Percentiles rank a stretch among this genome's conserved stretches.
Evolutionary conservation across 805 yeast genomes (phyloP).

Genomic region (Lachancea kluyveri): DNA sequence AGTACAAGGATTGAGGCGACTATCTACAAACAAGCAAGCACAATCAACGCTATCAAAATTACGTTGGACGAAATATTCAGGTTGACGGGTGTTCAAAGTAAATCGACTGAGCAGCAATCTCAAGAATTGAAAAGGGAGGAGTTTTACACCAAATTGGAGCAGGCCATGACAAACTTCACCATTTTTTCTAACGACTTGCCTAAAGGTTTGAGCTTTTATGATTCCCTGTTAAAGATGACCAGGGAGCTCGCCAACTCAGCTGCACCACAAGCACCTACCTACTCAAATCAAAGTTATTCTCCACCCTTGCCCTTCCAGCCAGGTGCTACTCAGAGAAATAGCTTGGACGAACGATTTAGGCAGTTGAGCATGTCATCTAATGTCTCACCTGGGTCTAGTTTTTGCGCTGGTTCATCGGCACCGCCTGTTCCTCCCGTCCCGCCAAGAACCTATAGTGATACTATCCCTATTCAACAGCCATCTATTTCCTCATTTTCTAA

Average conservation of each 20-base stretch:
- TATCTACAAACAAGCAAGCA: slow-evolving; percentile 53
- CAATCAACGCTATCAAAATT: slow-evolving; percentile 41
- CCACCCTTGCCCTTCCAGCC: background rate
- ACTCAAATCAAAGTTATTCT: background rate
- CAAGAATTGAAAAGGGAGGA: slow-evolving; percentile 29
- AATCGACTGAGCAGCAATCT: slow-evolving; percentile 33
- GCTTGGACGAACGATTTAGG: slow-evolving; percentile 2
- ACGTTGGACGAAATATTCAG: slow-evolving; percentile 41
- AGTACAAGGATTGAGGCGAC: slow-evolving; percentile 62
- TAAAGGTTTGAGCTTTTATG: slow-evolving; percentile 62
- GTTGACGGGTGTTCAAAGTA: slow-evolving; percentile 39
- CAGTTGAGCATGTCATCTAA: slow-evolving; percentile 2
- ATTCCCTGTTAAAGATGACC: slow-evolving; percentile 33
- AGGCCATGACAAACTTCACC: slow-evolving; percentile 53
- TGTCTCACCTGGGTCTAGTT: background rate
- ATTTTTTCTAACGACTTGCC: slow-evolving; percentile 51
- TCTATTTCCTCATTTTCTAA: too few relatives aligned
- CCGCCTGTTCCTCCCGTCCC: slow-evolving; percentile 11
- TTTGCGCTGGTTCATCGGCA: background rate
- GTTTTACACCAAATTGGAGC: slow-evolving; percentile 37
- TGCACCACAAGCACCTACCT: slow-evolving; percentile 8
- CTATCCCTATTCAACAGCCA: background rate
- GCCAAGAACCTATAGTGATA: slow-evolving; percentile 8
- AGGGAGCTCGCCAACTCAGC: slow-evolving; percentile 9
- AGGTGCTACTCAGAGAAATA: background rate